Percentiles rank a stretch among this genome's conserved stretches.
Conservation (phyloP, 495 filamentous ascomycete species). For the Apiosordaria backusii region DNA sequence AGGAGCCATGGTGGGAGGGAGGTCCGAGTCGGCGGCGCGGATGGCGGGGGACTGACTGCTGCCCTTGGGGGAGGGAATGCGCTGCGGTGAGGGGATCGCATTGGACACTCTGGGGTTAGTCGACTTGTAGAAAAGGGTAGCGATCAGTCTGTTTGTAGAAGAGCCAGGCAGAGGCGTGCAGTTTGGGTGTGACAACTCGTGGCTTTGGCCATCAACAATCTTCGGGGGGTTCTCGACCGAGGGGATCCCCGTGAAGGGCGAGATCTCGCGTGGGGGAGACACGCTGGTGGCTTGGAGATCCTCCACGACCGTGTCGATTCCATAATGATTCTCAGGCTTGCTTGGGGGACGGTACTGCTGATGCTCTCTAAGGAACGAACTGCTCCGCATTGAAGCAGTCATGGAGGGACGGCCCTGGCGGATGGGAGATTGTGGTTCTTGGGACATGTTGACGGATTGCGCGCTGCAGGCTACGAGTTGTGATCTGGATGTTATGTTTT, state of each 20-base stretch:
- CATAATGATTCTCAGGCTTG: slow-evolving; percentile 48
- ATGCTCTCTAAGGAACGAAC: slow-evolving; percentile 67
- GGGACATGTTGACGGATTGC: slow-evolving; percentile 32
- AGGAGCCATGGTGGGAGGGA: slow-evolving; percentile 56
- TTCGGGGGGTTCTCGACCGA: slow-evolving; percentile 48
- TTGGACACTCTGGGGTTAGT: slow-evolving; percentile 32
- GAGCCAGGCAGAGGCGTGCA: slow-evolving; percentile 48
- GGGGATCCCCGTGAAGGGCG: slow-evolving; percentile 51
- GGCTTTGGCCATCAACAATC: slow-evolving; percentile 54
- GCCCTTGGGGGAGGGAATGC: slow-evolving; percentile 22
- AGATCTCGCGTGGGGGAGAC: slow-evolving; percentile 37
- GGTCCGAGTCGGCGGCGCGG: slow-evolving; percentile 36
- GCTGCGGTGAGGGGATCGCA: slow-evolving; percentile 34
- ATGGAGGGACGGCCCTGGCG: slow-evolving; percentile 43
- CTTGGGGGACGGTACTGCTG: slow-evolving; percentile 69
- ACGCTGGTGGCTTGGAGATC: slow-evolving; percentile 36
- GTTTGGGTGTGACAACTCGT: slow-evolving; percentile 54
- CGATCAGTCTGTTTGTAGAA: slow-evolving; percentile 50
- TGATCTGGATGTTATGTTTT: neutral
- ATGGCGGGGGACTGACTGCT: slow-evolving; percentile 24
- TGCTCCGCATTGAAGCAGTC: slow-evolving; percentile 54
- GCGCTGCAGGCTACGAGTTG: neutral
- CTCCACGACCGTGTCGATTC: slow-evolving; percentile 54
- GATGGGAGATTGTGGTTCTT: slow-evolving; percentile 28
- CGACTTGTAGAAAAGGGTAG: slow-evolving; percentile 67